A percentile compares a stretch with the other conserved stretches of the same genome.
Evolutionary conservation across 2,329 filamentous ascomycete genomes (phyloP).

Genomic region (Fusarium torreyae): DNA sequence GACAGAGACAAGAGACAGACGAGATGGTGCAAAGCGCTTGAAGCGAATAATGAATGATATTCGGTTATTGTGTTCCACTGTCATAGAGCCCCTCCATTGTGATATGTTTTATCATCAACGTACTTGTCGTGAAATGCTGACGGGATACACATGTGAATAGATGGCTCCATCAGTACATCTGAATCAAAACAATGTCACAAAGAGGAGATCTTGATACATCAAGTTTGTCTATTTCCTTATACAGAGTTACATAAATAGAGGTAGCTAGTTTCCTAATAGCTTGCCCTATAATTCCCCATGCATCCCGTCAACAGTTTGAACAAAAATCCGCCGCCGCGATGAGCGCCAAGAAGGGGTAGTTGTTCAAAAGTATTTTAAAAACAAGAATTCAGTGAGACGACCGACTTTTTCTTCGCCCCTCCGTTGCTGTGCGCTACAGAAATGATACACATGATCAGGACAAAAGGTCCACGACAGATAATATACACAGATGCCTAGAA

Average conservation of each 20-base stretch:
- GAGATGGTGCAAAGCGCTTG: background rate
- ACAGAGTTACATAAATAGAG: constrained; percentile 51
- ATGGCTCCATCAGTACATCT: background rate
- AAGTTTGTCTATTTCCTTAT: constrained; percentile 54
- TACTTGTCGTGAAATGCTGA: background rate
- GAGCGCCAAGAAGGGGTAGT: constrained; percentile 31
- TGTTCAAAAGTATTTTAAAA: constrained; percentile 37
- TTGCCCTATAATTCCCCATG: constrained; percentile 30
- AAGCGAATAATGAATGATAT: constrained; percentile 3
- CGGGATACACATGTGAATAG: background rate
- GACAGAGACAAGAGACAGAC: constrained; percentile 5
- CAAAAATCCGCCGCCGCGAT: constrained; percentile 24
- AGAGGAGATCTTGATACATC: constrained; percentile 27
- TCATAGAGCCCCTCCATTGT: background rate
- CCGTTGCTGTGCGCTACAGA: constrained; percentile 33
- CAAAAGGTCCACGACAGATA: constrained; percentile 43
- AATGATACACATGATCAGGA: constrained; percentile 39
- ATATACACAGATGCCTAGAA: constrained; percentile 49
- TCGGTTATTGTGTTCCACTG: background rate
- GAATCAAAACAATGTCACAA: background rate
- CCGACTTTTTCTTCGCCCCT: constrained; percentile 29
- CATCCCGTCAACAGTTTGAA: constrained; percentile 45
- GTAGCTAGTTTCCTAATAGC: constrained; percentile 40
- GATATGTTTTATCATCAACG: background rate
- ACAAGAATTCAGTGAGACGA: constrained; percentile 25